Base-by-base conservation (phyloP, 139 green algal genomes). In the Bryopsis sp. region DNA sequence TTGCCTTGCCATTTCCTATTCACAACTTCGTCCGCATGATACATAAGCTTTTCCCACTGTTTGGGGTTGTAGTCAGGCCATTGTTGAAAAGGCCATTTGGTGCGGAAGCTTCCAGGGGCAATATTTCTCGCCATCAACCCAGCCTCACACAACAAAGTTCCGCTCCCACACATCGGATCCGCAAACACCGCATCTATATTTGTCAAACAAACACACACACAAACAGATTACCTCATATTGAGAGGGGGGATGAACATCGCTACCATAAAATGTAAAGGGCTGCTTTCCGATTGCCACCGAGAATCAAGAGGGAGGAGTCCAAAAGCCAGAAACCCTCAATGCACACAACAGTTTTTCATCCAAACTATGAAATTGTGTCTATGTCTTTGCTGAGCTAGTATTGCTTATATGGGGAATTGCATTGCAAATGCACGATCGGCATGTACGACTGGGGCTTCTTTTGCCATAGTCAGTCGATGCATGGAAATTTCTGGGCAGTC, bases 101-200 rank as follows among this genome's bases (percentile, higher is more conserved):
- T 33, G 5, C 90, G 73, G 36, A 81, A 68, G 31, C 92, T 62
- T 47, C 91, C 91, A 19, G 91, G 91, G 0, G 91, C 86, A 0
- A 79, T 71, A 63, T 80, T 59, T 19, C 58, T 76, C 0, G 91
- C 91, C 65, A 95, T 93, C 29, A 96, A 76, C 0, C 85, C 92
- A 2, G 86, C 92, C 62, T 97, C 92, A 31, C 92, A 87, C 1
- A 97, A 80, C 1, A 97, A 61, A 6, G 92, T 96, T 29, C 90
- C 91, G 37, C 76, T 87, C 61, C 92, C 92, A 67, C 90, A 96
- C 92, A 96, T 96, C 32, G 90, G 90, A 77, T 97, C 92, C 3
- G 71, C 82, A 43, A 95, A 68, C 22, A 84, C 78, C 2, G 72
- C 61, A 22, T 34, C 72, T 77, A 72, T 73, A 58, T 32, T 15